Base-by-base conservation (phyloP, 179 eudicot species). In the Beta corolliflora region DNA sequence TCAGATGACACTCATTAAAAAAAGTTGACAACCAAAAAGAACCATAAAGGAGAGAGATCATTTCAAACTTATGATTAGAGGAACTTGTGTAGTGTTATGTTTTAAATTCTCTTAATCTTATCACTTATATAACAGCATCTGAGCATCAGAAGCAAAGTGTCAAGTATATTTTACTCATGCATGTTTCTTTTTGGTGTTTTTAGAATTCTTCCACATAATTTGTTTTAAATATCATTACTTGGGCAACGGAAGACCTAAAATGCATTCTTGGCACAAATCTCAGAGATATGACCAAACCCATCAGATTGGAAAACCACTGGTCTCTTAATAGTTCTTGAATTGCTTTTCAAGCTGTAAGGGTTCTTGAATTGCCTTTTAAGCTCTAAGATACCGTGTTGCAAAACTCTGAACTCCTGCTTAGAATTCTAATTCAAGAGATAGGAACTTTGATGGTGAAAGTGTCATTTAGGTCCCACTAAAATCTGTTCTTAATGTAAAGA, bases 31-130 rank as follows among this genome's bases (percentile, higher is more conserved):
- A 29, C 52, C 73, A 69, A 44, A 16, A 11, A 7, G 52, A 67
- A 67, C 46, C 18, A 19, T 41, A 48, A 66, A 60, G 75, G 31
- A 78, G 65, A 72, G 29, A 60, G 71, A 23, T 36, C 48, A 59
- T 52, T 61, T 31, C 63, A 79, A 58, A 60, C 13, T 61, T 14
- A 36, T 9, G 10, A 7, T 68, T 31, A 25, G 68, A 7, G 1
- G 48, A 58, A 68, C 52, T 68, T 68, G 21, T 68, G 73, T 5
- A 16, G 10, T 18, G 25, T 69, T 50, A 69, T 69, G 52, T 69
- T 44, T 18, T 29, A 25, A 3, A 25, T 12, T 64, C 61, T 56
- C 69, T 8, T 64, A 64, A 29, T 29, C 7, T 29, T 29, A 44
- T 2, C 7, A 69, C 52, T 7, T 41, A 44, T 6, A 44, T 6